Evolutionary conservation across 768 basidiomycete species (phyloP), one percentile per base, ranked within the genome.

Genomic region (Tricholoma furcatifolium): DNA sequence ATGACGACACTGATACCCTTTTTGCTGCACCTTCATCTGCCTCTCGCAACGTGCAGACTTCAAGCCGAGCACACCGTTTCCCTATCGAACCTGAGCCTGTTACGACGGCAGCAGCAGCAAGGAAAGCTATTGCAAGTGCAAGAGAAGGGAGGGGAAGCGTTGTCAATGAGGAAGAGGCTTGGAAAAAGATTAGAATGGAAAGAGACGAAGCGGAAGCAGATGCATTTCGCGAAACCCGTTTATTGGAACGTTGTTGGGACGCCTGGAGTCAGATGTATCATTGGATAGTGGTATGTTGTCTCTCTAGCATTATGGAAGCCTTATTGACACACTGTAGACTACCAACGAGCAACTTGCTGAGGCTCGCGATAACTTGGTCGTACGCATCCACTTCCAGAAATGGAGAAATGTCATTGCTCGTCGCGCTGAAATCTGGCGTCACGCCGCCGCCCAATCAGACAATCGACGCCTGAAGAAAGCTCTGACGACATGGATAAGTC

Each of bases 161-260:
- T n/a, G 67, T 83, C 17, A 83, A 87, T 60, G 82, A 87, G 62
- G 82, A 87, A 50, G 85, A 88, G 52, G 85, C 85, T 0, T 93
- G 89, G 88, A 83, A 84, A 58, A 88, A 84, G 56, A 83, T 91
- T 31, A 77, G 79, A 62, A 80, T 86, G 75, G 76, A 80, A 42
- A 80, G 81, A 60, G 83, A 89, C 57, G 85, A 91, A 62, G 73
- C 78, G 59, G 79, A 82, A 24, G 92, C 92, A 17, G 88, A 85
- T 65, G 73, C 74, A 50, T 91, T 85, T 66, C 75, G 85, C 40
- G 71, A 81, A 27, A 80, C 84, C 47, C 77, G 75, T 47, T 69
- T 93, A 51, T 47, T 90, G 23, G 83, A 85, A 60, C 81, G 81
- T 14, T 91, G 82, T 61, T 88, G 84, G 82, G 80, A 84, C 43